Conservation (phyloP, 1,284 basidiomycete genomes). For the Heterobasidion parviporum region DNA sequence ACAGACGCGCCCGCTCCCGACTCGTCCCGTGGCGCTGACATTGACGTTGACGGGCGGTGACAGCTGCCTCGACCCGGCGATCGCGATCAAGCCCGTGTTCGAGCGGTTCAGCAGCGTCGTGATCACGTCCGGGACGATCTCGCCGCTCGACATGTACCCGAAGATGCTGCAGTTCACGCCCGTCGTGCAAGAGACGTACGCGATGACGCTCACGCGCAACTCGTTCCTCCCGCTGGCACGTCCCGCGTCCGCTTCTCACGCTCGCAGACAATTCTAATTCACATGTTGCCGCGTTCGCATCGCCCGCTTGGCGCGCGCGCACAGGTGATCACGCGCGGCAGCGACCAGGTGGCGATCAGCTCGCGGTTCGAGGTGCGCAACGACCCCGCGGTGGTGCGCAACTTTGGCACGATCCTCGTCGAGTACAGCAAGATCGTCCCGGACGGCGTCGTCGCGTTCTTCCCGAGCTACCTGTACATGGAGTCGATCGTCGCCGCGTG, state of each 20-base stretch:
- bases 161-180: conserved; percentile 99
- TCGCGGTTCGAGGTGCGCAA: conserved; percentile 99
- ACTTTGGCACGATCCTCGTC: conserved; percentile 96
- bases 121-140: conserved; percentile 98
- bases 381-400: conserved; percentile 97
- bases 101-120: conserved; percentile 98
- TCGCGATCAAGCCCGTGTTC: conserved; percentile 97
- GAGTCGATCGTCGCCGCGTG: conserved; percentile 99
- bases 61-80: conserved; percentile 93
- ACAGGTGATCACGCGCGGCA: conserved; percentile 94
- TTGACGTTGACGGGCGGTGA: neutral
- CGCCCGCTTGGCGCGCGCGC: too few relatives aligned
- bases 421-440: conserved; percentile 98
- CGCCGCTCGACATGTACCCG: conserved; percentile 98
- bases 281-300: too few relatives aligned
- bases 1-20: conserved; percentile 1
- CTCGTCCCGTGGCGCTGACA: neutral
- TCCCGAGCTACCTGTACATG: conserved; percentile 99
- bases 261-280: neutral
- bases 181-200: conserved; percentile 94
- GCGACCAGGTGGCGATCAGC: conserved; percentile 97
- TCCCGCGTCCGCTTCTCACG: conserved; percentile 6
- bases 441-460: conserved; percentile 99
- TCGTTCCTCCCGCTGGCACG: conserved; percentile 93
- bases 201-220: conserved; percentile 96